Percentiles rank a stretch among this genome's conserved stretches.
Conservation (phyloP, 129 eudicot species). For the Escallonia herrerae region DNA sequence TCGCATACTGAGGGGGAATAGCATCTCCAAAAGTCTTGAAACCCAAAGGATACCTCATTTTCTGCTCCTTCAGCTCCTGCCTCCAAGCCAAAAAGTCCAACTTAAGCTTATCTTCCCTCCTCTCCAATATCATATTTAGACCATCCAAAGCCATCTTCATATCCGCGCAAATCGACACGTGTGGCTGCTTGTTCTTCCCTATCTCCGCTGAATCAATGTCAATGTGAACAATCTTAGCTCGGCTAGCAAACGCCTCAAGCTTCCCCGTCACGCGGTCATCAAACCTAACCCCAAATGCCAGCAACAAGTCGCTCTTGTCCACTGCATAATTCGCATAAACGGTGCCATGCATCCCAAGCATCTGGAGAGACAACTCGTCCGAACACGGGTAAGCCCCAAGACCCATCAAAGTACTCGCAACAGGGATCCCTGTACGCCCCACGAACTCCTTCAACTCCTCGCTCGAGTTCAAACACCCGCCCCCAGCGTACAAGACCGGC, state of each 20-base stretch:
- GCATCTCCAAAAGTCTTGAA: conserved; percentile 75
- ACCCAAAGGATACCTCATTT: conserved; percentile 35
- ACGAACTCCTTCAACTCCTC: conserved; percentile 62
- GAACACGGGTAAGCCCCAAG: conserved; percentile 62
- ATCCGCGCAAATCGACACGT: conserved; percentile 74
- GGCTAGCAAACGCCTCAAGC: conserved; percentile 84
- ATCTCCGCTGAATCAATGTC: conserved; percentile 63
- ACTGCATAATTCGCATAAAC: conserved; percentile 79
- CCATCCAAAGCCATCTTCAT: conserved; percentile 56
- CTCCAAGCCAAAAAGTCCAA: conserved; percentile 59
- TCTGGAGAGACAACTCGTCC: conserved; percentile 48
- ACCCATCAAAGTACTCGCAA: conserved; percentile 82
- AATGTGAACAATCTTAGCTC: conserved; percentile 69
- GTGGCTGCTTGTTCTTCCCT: conserved; percentile 81
- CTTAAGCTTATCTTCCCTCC: conserved; percentile 14
- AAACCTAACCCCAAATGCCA: conserved; percentile 62
- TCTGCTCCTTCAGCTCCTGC: conserved; percentile 49
- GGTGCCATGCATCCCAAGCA: conserved; percentile 95
- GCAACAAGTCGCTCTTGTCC: conserved; percentile 61
- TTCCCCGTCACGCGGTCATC: conserved; percentile 92
- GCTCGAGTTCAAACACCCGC: conserved; percentile 63
- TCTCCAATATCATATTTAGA: conserved; percentile 47
- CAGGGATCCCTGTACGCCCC: conserved; percentile 70
- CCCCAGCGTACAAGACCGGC: conserved; percentile 72
- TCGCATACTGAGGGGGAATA: conserved; percentile 73